A percentile compares a stretch with the other conserved stretches of the same genome.
phyloP scores from a whole-genome alignment of 2,329 filamentous ascomycete species.

The Sphaerulina vaccinii region DNA sequence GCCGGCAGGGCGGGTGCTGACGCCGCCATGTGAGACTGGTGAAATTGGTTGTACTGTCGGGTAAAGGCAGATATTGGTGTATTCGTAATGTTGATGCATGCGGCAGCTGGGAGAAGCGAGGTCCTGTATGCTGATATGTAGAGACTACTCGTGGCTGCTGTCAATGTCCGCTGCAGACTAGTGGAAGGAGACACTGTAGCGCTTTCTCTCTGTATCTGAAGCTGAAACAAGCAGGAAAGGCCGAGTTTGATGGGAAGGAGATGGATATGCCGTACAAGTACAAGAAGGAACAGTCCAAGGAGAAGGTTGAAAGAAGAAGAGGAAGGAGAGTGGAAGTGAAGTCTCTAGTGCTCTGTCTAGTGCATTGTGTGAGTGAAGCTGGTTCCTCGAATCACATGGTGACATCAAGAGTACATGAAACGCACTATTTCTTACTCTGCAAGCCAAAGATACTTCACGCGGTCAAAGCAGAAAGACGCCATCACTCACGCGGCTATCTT shows the following conservation, averaged over 20 bases:
- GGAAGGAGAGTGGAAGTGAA: neutral
- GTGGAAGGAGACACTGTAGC: neutral
- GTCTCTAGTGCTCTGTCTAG: too few relatives aligned
- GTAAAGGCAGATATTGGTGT: conserved; percentile 6
- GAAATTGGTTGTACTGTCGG: conserved; percentile 12
- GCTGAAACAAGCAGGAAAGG: too few relatives aligned
- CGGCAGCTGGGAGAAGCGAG: conserved; percentile 8
- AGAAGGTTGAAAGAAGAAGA: neutral
- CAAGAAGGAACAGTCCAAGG: neutral
- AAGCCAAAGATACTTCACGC: too few relatives aligned
- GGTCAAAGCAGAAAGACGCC: too few relatives aligned
- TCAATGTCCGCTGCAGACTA: neutral
- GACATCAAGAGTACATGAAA: too few relatives aligned
- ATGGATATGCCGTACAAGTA: neutral
- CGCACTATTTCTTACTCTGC: too few relatives aligned
- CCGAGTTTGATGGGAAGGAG: too few relatives aligned
- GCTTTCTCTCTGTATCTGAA: neutral
- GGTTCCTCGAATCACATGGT: neutral
- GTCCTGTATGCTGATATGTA: neutral
- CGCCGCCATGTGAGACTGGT: conserved; percentile 23
- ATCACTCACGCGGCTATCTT: too few relatives aligned
- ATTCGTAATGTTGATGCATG: conserved; percentile 13
- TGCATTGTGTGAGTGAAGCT: too few relatives aligned
- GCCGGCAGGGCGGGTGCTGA: conserved; percentile 31
- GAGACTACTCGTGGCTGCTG: neutral